Evolutionary conservation across 495 filamentous ascomycete species (phyloP), one percentile per base, ranked within the genome.

Genomic region (Aspergillus cristatus): DNA sequence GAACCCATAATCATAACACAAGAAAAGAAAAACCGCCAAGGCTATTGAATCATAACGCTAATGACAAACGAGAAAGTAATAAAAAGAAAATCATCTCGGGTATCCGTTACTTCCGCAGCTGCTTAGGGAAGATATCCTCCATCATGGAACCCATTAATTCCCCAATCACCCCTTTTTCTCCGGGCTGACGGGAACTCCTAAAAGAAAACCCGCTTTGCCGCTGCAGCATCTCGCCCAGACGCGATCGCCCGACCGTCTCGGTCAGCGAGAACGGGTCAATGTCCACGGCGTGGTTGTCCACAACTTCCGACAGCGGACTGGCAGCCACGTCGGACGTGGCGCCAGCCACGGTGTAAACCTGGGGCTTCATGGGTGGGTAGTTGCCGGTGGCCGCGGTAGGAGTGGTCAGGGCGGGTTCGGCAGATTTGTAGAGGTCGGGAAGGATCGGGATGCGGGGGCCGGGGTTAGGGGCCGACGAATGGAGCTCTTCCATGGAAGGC

Each of bases 191-290:
- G 1, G 71, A 52, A 34, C 71, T 45, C 37, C 67, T 53, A 2
- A 42, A 43, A 8, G 34, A 18, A 4, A 44, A 41, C 12, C 47
- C 57, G 17, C 48, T 32, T 25, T 50, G 42, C 24, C 48, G 52
- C 35, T 46, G 46, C 25, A 70, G 25, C 42, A 60, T 59, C 38
- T 60, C 60, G 5, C 61, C 64, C 13, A 65, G 51, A 13, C 56
- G 46, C 13, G 68, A 69, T 38, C 60, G 61, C 2, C 56, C 58
- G 7, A 74, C 69, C 32, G 65, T 54, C 39, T 72, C 69, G 11
- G 74, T 76, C 43, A 79, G 52, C 31, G 68, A 70, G 50, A 74
- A 75, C 14, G 73, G 76, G 50, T 77, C 73, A 30, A 81, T 59
- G 16, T 76, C 67, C 28, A 71, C 45, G 5, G 68, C 56, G 55